Evolutionary conservation across 2,329 filamentous ascomycete species (phyloP).

Genomic region (Talaromyces sp.): DNA sequence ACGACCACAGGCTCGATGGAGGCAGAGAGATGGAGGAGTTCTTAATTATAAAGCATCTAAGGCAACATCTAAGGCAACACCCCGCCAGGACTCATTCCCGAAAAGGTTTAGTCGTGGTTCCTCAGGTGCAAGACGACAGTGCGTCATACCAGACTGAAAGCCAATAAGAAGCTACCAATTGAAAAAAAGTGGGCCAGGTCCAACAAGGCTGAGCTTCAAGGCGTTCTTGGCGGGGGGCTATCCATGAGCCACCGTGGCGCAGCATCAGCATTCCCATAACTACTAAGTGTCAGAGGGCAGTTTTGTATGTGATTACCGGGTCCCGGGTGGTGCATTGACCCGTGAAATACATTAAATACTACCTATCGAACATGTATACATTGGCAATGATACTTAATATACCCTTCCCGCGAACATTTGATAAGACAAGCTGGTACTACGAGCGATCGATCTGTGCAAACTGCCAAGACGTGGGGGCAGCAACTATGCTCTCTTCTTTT

Average conservation of each 20-base stretch:
- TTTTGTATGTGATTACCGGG: not conserved
- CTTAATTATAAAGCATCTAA: not conserved
- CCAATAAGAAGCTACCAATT: not conserved
- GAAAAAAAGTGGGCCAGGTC: not conserved
- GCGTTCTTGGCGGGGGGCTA: not conserved
- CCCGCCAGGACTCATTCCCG: not conserved
- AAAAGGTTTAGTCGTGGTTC: not conserved
- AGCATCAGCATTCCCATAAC: not conserved
- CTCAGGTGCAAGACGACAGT: not conserved
- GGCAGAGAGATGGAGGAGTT: not conserved
- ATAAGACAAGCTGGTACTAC: no score
- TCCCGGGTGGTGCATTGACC: no score
- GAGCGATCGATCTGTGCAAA: not conserved
- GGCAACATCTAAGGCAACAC: not conserved
- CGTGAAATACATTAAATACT: no score
- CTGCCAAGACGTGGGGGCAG: no score
- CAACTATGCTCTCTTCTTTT: conserved; percentile 18
- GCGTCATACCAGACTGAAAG: not conserved
- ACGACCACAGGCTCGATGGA: not conserved
- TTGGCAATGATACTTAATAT: not conserved
- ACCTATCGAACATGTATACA: no score
- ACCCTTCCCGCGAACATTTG: no score
- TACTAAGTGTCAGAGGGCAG: no score
- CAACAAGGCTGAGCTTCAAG: conserved; percentile 1
- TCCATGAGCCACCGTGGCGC: conserved; percentile 5